phyloP scores from a whole-genome alignment of 208 protist genomes.

The Leishmania aethiopica region DNA sequence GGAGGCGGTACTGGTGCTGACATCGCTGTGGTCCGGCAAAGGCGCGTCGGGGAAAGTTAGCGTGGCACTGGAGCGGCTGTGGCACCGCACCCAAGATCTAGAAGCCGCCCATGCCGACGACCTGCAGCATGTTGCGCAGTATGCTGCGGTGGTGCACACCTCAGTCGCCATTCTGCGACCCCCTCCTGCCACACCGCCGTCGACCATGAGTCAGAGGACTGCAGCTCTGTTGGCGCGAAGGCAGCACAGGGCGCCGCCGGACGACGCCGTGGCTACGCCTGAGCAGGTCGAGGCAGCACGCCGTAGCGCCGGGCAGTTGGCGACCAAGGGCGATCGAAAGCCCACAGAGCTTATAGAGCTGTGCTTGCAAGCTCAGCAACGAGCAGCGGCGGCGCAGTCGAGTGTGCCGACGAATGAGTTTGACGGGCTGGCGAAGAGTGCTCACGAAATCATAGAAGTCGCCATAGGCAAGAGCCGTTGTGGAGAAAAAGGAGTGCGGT shows the following conservation, averaged over 20 bases:
- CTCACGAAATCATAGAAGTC: slow-evolving; percentile 12
- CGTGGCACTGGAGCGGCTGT: slow-evolving; percentile 45
- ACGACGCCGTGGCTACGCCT: slow-evolving; percentile 5
- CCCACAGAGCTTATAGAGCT: slow-evolving; percentile 18
- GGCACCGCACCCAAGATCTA: slow-evolving; percentile 26
- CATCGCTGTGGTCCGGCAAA: slow-evolving; percentile 47
- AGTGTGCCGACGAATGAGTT: slow-evolving; percentile 31
- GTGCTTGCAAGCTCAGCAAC: slow-evolving; percentile 9
- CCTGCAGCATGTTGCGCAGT: slow-evolving; percentile 15
- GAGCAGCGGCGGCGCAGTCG: slow-evolving; percentile 15
- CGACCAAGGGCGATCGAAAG: slow-evolving; percentile 10
- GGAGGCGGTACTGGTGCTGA: slow-evolving; percentile 45
- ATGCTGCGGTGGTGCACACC: slow-evolving; percentile 22
- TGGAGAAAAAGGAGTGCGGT: not conserved
- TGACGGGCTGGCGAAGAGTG: slow-evolving; percentile 22
- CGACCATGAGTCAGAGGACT: not conserved
- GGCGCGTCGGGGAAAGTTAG: slow-evolving; percentile 40
- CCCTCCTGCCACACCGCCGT: not conserved
- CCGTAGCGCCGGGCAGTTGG: slow-evolving; percentile 20
- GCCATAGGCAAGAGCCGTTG: slow-evolving; percentile 6
- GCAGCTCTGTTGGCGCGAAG: slow-evolving; percentile 9
- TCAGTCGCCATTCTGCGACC: slow-evolving; percentile 16
- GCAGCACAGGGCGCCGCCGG: not conserved
- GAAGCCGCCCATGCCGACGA: slow-evolving; percentile 17
- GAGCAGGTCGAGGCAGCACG: slow-evolving; percentile 16